Evolutionary conservation across 208 protist genomes (phyloP).

Genomic region (Giardia duodenalis): DNA sequence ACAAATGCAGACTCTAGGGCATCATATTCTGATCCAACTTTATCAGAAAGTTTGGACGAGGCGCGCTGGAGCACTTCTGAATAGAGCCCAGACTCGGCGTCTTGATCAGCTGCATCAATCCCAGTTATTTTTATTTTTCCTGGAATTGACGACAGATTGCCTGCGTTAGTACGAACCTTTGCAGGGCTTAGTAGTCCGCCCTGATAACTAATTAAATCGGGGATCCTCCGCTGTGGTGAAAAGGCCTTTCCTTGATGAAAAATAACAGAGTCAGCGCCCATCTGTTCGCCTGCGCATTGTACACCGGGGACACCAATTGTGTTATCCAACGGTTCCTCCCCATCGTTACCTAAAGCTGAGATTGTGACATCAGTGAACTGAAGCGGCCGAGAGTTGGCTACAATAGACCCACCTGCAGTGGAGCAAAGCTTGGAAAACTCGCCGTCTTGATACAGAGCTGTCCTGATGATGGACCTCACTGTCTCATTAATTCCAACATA

Average conservation of each 20-base stretch:
- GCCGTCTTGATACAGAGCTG: neutral
- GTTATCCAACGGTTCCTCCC: no score
- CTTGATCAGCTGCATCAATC: neutral
- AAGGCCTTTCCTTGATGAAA: slow-evolving; percentile 11
- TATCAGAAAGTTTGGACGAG: neutral
- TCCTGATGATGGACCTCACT: neutral
- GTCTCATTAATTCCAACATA: neutral
- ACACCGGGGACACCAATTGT: no score
- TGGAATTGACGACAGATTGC: no score
- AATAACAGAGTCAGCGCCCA: neutral
- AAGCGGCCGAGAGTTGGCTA: no score
- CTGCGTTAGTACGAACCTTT: no score
- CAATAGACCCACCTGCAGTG: neutral
- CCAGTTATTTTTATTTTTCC: no score
- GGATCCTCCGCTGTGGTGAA: neutral
- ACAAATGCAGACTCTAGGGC: neutral
- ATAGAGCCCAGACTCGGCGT: neutral
- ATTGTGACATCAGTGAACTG: no score
- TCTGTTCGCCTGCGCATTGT: no score
- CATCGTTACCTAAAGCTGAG: no score
- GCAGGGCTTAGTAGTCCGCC: no score
- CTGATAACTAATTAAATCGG: neutral
- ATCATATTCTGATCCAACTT: neutral
- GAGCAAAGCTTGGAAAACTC: neutral
- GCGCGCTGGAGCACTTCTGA: neutral